These are phyloP conservation scores for Cladosporium sp. DNA, from an alignment of 2,329 filamentous ascomycete genomes.

Conservation along the genomic window DNA sequence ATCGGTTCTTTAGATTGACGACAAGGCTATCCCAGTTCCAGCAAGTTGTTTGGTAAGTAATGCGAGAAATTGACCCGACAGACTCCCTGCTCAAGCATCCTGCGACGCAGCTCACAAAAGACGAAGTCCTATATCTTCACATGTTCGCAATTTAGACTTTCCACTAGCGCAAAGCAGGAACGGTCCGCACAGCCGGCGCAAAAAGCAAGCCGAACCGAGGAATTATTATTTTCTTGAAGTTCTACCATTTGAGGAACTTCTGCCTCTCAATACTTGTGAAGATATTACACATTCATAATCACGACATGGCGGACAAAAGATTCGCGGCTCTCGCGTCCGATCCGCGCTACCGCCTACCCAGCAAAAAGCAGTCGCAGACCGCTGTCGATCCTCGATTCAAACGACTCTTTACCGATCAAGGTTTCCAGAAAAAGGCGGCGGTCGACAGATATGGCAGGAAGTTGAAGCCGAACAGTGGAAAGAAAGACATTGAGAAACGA, in stretches of 20 bases:
- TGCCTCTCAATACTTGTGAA: neutral
- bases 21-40: too few relatives aligned
- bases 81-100: too few relatives aligned
- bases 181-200: too few relatives aligned
- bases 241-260: neutral
- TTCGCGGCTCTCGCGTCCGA: constrained; percentile 89
- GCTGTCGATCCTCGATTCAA: constrained; percentile 91
- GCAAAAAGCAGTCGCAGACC: constrained; percentile 78
- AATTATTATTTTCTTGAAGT: constrained; percentile 6
- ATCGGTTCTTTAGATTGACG: too few relatives aligned
- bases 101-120: too few relatives aligned
- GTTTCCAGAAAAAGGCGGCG: constrained; percentile 77
- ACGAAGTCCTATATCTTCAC: neutral
- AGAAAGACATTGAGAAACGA: constrained; percentile 74
- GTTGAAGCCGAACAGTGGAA: constrained; percentile 63
- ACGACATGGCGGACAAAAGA: constrained; percentile 59
- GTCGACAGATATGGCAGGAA: constrained; percentile 92
- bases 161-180: too few relatives aligned
- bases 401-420: constrained; percentile 79
- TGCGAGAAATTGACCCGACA: too few relatives aligned
- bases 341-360: constrained; percentile 85
- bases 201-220: constrained; percentile 1
- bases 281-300: neutral
- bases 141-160: neutral
- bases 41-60: too few relatives aligned